Conservation (phyloP, 768 basidiomycete species). For the Lepiota venenata region DNA sequence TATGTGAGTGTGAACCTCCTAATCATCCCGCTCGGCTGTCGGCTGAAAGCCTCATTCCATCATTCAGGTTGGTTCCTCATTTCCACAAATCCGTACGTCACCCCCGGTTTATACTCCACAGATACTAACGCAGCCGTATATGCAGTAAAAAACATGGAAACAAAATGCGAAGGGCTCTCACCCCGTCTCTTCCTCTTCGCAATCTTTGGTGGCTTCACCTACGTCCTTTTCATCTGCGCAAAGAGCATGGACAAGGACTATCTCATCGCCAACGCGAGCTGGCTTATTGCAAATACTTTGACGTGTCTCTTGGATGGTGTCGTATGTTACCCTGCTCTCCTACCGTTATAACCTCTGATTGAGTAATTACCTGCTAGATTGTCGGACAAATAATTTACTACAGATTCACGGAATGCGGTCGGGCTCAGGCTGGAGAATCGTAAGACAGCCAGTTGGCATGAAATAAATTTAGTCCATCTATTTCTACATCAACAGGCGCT, state of each 20-base stretch:
- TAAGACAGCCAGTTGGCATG: too few relatives aligned
- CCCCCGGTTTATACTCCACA: too few relatives aligned
- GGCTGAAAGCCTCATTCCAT: constrained; percentile 18
- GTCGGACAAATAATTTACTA: constrained; percentile 10
- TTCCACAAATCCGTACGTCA: constrained; percentile 64
- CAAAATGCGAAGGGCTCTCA: constrained; percentile 87
- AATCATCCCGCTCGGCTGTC: constrained; percentile 9
- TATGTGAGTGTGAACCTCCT: constrained; percentile 59
- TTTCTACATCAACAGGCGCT: too few relatives aligned
- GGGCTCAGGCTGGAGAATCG: background rate
- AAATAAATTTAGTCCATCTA: too few relatives aligned
- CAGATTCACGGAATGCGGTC: background rate
- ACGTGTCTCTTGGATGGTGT: background rate
- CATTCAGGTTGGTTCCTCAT: constrained; percentile 58
- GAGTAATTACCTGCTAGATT: background rate
- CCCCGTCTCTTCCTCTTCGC: constrained; percentile 91
- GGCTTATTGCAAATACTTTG: constrained; percentile 45
- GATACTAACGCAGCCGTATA: too few relatives aligned
- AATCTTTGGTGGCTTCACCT: constrained; percentile 82
- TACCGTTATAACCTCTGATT: background rate
- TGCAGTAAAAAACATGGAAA: constrained; percentile 87
- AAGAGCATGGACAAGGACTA: constrained; percentile 68
- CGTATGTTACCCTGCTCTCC: background rate
- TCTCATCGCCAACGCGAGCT: constrained; percentile 79
- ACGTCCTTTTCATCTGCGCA: constrained; percentile 76